phyloP scores from a whole-genome alignment of 2,329 filamentous ascomycete species.

The Parafenestella ontariensis region DNA sequence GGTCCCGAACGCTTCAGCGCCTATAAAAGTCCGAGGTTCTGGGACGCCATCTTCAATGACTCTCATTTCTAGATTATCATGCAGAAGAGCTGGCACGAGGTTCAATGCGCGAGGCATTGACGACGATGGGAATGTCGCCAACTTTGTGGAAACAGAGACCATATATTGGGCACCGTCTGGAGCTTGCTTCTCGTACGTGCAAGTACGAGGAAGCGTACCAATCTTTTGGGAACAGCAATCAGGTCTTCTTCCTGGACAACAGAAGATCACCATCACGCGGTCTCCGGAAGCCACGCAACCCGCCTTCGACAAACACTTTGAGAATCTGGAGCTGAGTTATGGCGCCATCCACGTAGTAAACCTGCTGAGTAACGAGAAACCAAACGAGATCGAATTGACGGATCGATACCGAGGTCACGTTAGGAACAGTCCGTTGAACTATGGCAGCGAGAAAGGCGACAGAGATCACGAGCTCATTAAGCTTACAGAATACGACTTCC shows the following conservation, averaged over 20 bases:
- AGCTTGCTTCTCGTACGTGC: slow-evolving; percentile 89
- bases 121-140: slow-evolving; percentile 95
- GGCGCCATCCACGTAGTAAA: slow-evolving; percentile 93
- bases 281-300: slow-evolving; percentile 91
- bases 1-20: slow-evolving; percentile 77
- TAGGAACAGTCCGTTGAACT: slow-evolving; percentile 73
- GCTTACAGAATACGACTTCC: slow-evolving; percentile 93
- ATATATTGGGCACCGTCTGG: slow-evolving; percentile 82
- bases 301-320: slow-evolving; percentile 94
- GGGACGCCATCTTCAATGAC: slow-evolving; percentile 85
- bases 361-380: slow-evolving; percentile 87
- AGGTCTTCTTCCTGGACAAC: slow-evolving; percentile 86
- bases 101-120: slow-evolving; percentile 99
- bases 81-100: slow-evolving; percentile 86
- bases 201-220: slow-evolving; percentile 90
- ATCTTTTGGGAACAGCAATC: slow-evolving; percentile 97
- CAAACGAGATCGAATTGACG: slow-evolving; percentile 84
- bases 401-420: slow-evolving; percentile 81
- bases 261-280: slow-evolving; percentile 90
- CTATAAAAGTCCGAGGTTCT: slow-evolving; percentile 68
- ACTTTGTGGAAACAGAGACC: slow-evolving; percentile 98
- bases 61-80: slow-evolving; percentile 90
- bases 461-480: slow-evolving; percentile 76
- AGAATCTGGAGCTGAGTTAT: slow-evolving; percentile 83
- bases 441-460: slow-evolving; percentile 60